Evolutionary conservation across 2,329 filamentous ascomycete species (phyloP).

Genomic region (Claviceps monticola): DNA sequence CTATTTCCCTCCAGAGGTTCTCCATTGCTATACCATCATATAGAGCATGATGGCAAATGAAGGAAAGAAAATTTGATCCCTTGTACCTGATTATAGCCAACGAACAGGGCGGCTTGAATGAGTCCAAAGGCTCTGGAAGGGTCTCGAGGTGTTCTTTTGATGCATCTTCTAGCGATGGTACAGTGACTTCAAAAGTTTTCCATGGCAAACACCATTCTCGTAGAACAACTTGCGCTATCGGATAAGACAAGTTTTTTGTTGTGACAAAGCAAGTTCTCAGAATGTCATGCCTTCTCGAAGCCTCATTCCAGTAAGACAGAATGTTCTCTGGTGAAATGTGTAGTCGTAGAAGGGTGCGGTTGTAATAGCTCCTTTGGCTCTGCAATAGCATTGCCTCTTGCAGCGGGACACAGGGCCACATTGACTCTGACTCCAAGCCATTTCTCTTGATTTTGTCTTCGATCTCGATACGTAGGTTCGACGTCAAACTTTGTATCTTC

Average conservation of each 20-base stretch:
- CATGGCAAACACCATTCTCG: conserved; percentile 28
- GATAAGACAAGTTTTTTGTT: conserved; percentile 43
- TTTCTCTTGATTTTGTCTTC: conserved; percentile 3
- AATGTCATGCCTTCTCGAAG: conserved; percentile 57
- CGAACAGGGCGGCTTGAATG: conserved; percentile 29
- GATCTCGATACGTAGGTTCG: conserved; percentile 1
- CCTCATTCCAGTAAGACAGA: conserved; percentile 43
- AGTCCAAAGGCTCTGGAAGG: conserved; percentile 29
- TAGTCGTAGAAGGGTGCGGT: conserved; percentile 54
- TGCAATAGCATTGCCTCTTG: conserved; percentile 73
- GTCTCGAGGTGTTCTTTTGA: conserved; percentile 26
- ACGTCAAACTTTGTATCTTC: conserved; percentile 14
- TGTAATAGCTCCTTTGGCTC: conserved; percentile 49
- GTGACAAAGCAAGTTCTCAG: conserved; percentile 62
- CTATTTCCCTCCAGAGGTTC: conserved; percentile 55
- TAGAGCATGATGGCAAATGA: conserved; percentile 61
- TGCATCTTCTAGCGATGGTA: conserved; percentile 20
- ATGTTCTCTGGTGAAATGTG: conserved; percentile 35
- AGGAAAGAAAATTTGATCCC: conserved; percentile 27
- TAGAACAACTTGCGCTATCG: conserved; percentile 63
- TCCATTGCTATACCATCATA: conserved; percentile 75
- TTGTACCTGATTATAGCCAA: conserved; percentile 26
- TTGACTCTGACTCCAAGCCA: conserved; percentile 28
- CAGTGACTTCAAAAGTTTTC: conserved; percentile 19
- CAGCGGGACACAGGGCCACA: conserved; percentile 73